phyloP scores from a whole-genome alignment of 257 asterid species.

The Paraleonurus japonicus region DNA sequence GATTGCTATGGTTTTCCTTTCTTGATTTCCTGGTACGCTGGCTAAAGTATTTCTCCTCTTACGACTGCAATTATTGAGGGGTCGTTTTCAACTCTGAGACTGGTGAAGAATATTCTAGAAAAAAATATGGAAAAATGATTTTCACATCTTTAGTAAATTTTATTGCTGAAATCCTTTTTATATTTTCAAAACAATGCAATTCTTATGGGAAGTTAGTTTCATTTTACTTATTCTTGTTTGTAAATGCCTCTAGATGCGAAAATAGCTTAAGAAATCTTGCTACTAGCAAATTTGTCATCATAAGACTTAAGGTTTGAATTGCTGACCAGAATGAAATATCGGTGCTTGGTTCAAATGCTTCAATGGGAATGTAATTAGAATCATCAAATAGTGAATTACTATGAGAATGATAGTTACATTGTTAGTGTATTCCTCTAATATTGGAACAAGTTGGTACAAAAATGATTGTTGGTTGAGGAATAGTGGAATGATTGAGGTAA shows the following conservation, averaged over 20 bases:
- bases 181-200: background rate
- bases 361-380: no score
- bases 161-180: background rate
- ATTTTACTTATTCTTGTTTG: background rate
- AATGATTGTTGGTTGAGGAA: no score
- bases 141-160: background rate
- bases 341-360: no score
- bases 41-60: background rate
- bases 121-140: background rate
- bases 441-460: no score
- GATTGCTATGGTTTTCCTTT: background rate
- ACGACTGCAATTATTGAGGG: background rate
- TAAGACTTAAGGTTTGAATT: background rate
- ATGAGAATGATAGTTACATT: no score
- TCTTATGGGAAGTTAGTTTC: background rate
- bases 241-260: background rate
- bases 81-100: background rate
- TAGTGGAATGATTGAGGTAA: no score
- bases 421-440: no score
- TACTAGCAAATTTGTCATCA: background rate
- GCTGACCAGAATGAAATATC: background rate
- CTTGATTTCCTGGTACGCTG: background rate
- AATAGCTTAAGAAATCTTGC: background rate
- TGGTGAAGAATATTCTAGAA: no score
- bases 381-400: no score